phyloP scores from a whole-genome alignment of 2,329 filamentous ascomycete genomes.

The Penicillium sp. region DNA sequence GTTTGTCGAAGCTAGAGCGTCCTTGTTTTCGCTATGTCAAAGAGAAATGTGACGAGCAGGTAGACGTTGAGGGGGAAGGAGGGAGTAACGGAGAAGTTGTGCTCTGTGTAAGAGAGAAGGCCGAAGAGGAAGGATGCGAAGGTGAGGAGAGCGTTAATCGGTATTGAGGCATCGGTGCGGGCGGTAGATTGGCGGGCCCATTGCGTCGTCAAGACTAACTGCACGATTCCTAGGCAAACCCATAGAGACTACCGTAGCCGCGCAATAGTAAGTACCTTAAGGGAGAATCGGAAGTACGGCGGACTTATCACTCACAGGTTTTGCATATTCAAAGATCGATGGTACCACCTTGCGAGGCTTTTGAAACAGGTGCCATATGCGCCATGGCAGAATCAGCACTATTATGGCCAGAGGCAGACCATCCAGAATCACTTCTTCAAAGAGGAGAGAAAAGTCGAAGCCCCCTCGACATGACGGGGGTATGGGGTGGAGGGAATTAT shows the following conservation, averaged over 20 bases:
- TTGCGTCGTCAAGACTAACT: constrained; percentile 44
- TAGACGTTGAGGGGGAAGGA: constrained; percentile 56
- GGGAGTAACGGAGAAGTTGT: constrained; percentile 50
- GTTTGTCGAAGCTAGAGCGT: constrained; percentile 48
- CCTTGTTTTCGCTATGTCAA: constrained; percentile 53
- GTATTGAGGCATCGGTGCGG: constrained; percentile 42
- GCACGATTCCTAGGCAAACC: constrained; percentile 38
- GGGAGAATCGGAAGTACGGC: not conserved
- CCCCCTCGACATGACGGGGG: constrained; percentile 42
- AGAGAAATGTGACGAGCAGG: constrained; percentile 50
- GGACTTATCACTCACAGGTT: constrained; percentile 39
- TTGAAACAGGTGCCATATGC: constrained; percentile 42
- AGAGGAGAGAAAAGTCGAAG: constrained; percentile 54
- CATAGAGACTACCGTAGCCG: constrained; percentile 33
- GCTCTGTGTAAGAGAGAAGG: constrained; percentile 54
- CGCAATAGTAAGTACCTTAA: not conserved
- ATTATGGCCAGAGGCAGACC: constrained; percentile 44
- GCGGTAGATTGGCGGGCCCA: constrained; percentile 40
- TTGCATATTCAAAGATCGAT: constrained; percentile 36
- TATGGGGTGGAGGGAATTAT: constrained; percentile 42
- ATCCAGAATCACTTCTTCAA: constrained; percentile 49
- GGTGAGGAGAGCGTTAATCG: constrained; percentile 37
- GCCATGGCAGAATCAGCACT: constrained; percentile 39
- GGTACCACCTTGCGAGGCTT: constrained; percentile 41
- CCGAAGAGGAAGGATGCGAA: constrained; percentile 38